Evolutionary conservation across 2,329 filamentous ascomycete genomes (phyloP), one percentile per base, ranked within the genome.

Genomic region (Fusarium camptoceras): DNA sequence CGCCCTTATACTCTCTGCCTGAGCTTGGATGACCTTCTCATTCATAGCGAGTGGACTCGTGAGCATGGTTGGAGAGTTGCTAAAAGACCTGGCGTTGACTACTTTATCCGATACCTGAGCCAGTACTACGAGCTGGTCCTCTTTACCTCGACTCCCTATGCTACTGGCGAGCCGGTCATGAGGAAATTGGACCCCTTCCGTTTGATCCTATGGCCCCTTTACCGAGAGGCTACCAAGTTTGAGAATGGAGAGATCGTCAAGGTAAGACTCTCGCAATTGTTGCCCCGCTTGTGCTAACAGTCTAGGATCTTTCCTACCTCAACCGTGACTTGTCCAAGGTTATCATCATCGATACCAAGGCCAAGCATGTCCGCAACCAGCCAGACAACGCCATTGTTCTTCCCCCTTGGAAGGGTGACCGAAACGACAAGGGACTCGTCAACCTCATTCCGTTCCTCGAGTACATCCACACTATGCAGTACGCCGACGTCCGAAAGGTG

Each of bases 61-160:
- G 93, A 98, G 79, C 92, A 98, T 77, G 96, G 96, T 63, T 99
- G 96, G 94, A 90, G 95, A 73, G 87, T 97, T 66, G 96, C 96
- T 28, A 99, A 99, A 84, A 89, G 96, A 51, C 96, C 96, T 37
- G 96, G 96, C 47, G 88, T 97, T 66, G 96, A 99, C 83, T 99
- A 99, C 84, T 99, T 99, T 84, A 84, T 99, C 70, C 93, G 93
- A 77, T 99, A 99, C 80, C 87, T 99, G 50, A 95, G 93, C 81
- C 94, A 98, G 81, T 98, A 99, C 86, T 99, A 98, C 78, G 96
- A 99, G 81, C 86, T 99, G 57, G 96, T 98, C 55, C 89, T 99
- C 70, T 99, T 98, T 83, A 99, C 96, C 31, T 93, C 89, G 41
- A 91, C 96, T 48, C 94, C 95, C 1, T 93, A 90, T 76, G 90